Conservation (phyloP, 2,329 filamentous ascomycete species). For the Ophidiomyces ophidiicola region DNA sequence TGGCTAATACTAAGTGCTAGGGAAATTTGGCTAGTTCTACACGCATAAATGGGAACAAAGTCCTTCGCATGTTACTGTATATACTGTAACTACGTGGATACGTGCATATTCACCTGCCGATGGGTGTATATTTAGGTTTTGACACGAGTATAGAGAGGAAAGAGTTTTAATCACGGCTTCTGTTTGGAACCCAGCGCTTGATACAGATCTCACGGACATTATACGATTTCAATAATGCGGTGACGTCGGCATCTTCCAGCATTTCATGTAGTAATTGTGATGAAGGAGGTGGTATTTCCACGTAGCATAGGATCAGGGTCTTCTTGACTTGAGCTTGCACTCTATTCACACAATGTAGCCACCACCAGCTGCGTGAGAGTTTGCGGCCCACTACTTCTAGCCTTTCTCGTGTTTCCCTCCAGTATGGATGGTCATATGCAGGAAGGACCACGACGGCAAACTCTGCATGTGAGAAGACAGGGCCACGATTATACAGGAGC, state of each 20-base stretch:
- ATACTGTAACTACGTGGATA: no score
- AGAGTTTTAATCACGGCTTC: conserved; percentile 48
- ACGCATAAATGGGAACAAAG: not conserved
- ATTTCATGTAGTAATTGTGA: conserved; percentile 31
- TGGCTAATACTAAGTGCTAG: not conserved
- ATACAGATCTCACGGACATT: conserved; percentile 69
- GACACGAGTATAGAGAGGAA: not conserved
- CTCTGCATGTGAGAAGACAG: conserved; percentile 88
- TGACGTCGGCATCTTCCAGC: conserved; percentile 38
- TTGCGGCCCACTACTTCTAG: conserved; percentile 41
- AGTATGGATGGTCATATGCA: conserved; percentile 62
- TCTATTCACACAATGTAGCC: conserved; percentile 72
- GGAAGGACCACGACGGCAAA: conserved; percentile 80
- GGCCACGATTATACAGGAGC: conserved; percentile 84
- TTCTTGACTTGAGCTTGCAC: conserved; percentile 85
- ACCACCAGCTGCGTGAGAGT: conserved; percentile 37
- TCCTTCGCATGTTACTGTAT: not conserved
- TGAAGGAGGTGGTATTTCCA: conserved; percentile 68
- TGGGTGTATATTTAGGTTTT: no score
- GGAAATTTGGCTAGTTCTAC: not conserved
- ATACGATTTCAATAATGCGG: conserved; percentile 54
- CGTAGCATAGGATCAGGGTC: conserved; percentile 77
- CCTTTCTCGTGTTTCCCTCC: conserved; percentile 43
- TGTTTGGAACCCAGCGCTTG: conserved; percentile 72
- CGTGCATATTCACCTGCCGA: no score